phyloP scores from a whole-genome alignment of 1,284 basidiomycete species.

The Veloporphyrellus conicus region DNA sequence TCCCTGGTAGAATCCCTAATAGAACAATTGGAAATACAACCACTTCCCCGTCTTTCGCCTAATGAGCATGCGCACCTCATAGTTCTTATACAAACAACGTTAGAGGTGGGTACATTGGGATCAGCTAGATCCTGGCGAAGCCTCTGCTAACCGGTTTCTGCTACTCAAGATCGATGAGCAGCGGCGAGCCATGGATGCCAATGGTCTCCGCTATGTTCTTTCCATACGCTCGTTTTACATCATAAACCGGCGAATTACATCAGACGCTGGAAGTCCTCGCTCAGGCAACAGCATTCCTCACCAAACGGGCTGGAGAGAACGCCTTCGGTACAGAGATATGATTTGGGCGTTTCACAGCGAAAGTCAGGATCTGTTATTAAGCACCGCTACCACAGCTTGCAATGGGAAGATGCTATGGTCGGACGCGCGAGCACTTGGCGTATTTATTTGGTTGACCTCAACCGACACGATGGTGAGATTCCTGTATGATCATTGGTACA shows the following conservation, averaged over 20 bases:
- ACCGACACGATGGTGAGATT: constrained; percentile 67
- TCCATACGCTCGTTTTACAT: constrained; percentile 84
- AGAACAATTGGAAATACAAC: constrained; percentile 56
- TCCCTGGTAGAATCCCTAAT: constrained; percentile 59
- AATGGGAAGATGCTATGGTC: constrained; percentile 82
- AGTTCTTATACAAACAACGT: constrained; percentile 77
- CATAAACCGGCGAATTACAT: constrained; percentile 57
- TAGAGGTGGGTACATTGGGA: constrained; percentile 57
- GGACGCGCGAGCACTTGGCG: constrained; percentile 80
- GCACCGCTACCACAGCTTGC: constrained; percentile 68
- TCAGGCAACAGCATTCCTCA: constrained; percentile 38
- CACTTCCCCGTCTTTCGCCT: constrained; percentile 66
- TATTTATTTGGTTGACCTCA: constrained; percentile 85
- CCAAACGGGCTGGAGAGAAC: constrained; percentile 54
- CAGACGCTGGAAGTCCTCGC: constrained; percentile 43
- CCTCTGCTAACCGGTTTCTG: constrained; percentile 4
- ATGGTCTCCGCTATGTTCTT: constrained; percentile 86
- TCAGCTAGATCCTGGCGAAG: not conserved
- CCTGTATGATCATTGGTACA: constrained; percentile 2
- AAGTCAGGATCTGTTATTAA: constrained; percentile 79
- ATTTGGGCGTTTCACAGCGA: constrained; percentile 95
- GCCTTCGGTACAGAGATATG: constrained; percentile 86
- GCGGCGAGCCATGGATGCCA: constrained; percentile 78
- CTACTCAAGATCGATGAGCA: constrained; percentile 74
- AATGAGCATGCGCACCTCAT: constrained; percentile 78